Conservation (phyloP, 177 flowering plant genomes). For the Vitis hybrid region DNA sequence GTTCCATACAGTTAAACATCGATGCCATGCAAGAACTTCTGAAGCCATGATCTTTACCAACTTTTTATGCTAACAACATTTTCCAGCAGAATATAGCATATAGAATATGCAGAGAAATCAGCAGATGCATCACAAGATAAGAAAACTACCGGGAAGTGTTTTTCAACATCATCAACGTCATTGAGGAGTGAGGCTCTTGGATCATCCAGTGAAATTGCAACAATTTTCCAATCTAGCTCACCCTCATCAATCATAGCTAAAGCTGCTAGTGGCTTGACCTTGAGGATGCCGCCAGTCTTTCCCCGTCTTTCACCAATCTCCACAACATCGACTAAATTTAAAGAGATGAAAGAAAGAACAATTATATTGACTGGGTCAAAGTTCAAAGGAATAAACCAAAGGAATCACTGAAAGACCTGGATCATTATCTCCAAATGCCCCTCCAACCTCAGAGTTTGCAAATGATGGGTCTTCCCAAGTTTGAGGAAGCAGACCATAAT, state of each 20-base stretch:
- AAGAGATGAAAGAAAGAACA: slow-evolving; percentile 14
- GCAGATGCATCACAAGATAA: no score
- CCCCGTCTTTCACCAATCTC: slow-evolving; percentile 77
- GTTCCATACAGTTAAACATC: no score
- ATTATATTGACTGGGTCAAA: not conserved
- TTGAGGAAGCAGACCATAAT: slow-evolving; percentile 96
- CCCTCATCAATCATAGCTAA: slow-evolving; percentile 99
- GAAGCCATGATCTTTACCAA: no score
- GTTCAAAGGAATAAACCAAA: not conserved
- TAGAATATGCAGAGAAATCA: no score
- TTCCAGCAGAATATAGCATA: no score
- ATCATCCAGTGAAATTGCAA: slow-evolving; percentile 94
- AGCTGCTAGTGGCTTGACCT: slow-evolving; percentile 86
- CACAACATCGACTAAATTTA: slow-evolving; percentile 83
- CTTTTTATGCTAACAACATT: no score
- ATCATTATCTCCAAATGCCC: slow-evolving; percentile 94
- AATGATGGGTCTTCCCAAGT: slow-evolving; percentile 97
- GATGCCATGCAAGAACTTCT: no score
- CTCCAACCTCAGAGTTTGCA: slow-evolving; percentile 84
- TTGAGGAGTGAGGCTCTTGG: slow-evolving; percentile 82
- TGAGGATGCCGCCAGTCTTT: slow-evolving; percentile 65
- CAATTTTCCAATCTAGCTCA: slow-evolving; percentile 97
- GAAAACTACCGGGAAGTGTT: slow-evolving; percentile 79
- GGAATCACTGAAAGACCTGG: slow-evolving; percentile 54
- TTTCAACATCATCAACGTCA: slow-evolving; percentile 86